Evolutionary conservation across 129 eudicot species (phyloP), one percentile per base, ranked within the genome.

Genomic region (Artemisia annua): DNA sequence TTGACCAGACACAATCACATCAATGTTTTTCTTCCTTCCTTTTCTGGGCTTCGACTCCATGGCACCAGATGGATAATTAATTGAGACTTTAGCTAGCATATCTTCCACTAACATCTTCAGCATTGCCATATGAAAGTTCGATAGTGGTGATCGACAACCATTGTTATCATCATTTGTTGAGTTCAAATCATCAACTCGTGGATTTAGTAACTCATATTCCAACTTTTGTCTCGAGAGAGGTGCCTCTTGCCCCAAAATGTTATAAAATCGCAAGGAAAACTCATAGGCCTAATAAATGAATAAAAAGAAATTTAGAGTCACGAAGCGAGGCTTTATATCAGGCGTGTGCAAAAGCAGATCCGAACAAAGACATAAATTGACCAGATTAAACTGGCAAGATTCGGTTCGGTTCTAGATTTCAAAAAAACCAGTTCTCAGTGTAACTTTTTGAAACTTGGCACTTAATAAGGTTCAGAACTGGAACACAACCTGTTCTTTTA

Each of bases 1-100:
- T 78, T 79, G 85, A 20, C 74, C 83, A 61, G 83, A 69, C 74
- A 79, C 79, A 11, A 78, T 67, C 19, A 69, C 62, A 15, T 94
- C 97, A 65, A 68, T 49, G 51, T 86, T 94, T 74, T 83, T 94
- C 86, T 87, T 94, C 79, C 86, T 84, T 44, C 86, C 91, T 75
- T 94, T 79, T 75, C 82, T 83, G 15, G 91, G 63, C 79, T 88
- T 90, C 2, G 81, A 58, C 30, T 90, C 97, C 55, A 82, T 86
- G 46, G 76, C 76, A 78, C 81, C 86, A 80, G 69, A 77, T 28
- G 96, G 91, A 56, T 91, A 85, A 62, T 69, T 67, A 11, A 66
- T 78, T 35, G 84, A 85, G 44, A 85, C 82, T 73, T 86, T 94
- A 7, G 89, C 76, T 35, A 86, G 75, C 74, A 88, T 73, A 61